Conservation (phyloP, 108 stramenopile genomes). For the Schizochytrium sp. region DNA sequence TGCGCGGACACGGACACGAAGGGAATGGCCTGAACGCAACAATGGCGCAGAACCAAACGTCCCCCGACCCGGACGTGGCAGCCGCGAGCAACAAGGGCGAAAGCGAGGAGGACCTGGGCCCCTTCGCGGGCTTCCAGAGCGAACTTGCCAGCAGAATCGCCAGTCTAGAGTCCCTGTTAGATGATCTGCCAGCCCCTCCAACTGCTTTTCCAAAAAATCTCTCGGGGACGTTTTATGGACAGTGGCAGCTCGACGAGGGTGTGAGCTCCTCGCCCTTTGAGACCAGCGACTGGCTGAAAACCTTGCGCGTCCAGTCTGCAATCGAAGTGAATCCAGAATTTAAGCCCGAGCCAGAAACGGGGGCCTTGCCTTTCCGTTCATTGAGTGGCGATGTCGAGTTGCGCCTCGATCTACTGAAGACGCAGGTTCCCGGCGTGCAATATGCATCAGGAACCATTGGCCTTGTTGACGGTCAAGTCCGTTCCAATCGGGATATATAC, state of each 20-base stretch:
- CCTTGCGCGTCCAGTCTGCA: neutral
- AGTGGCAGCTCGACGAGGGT: neutral
- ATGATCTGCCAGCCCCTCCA: neutral
- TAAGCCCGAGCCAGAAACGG: neutral
- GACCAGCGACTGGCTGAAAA: neutral
- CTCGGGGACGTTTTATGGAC: neutral
- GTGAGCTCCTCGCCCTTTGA: neutral
- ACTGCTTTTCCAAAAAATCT: neutral
- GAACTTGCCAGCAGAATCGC: neutral
- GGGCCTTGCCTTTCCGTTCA: neutral
- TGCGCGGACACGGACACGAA: neutral
- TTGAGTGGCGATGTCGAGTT: neutral
- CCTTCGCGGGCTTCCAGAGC: neutral
- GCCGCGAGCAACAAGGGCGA: neutral
- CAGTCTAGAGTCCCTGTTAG: neutral
- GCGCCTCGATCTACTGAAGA: neutral
- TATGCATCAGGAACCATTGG: neutral
- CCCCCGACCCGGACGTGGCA: too few species aligned
- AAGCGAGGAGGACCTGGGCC: neutral
- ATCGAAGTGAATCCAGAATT: neutral
- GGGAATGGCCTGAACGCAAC: neutral
- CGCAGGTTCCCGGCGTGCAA: neutral
- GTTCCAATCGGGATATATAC: neutral
- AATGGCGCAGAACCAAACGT: too few species aligned
- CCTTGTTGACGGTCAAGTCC: neutral